Percentiles rank a stretch among this genome's conserved stretches.
Evolutionary conservation across 768 basidiomycete species (phyloP).

Genomic region (Glaciozyma martinii): DNA sequence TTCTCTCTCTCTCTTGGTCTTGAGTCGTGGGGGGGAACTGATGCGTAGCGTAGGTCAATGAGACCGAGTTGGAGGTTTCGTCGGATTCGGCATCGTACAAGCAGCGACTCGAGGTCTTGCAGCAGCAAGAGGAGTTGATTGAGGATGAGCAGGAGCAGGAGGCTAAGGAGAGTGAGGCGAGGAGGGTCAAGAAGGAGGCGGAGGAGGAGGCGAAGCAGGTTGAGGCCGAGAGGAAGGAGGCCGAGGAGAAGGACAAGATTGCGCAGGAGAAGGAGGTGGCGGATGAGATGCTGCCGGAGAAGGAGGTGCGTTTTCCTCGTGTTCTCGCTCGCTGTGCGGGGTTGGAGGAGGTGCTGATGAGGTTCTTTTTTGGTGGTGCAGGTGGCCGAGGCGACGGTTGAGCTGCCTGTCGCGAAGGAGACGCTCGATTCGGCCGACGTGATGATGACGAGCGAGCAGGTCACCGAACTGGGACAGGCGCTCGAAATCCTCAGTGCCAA

Average conservation of each 20-base stretch:
- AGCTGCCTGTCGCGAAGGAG: constrained; percentile 40
- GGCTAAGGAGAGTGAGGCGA: constrained; percentile 75
- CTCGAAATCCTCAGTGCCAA: constrained; percentile 83
- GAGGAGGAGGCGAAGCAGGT: constrained; percentile 50
- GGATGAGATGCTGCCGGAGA: constrained; percentile 73
- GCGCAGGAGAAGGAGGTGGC: constrained; percentile 43
- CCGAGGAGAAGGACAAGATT: constrained; percentile 49
- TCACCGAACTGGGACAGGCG: constrained; percentile 87
- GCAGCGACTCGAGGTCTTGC: constrained; percentile 93
- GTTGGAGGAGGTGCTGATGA: background rate
- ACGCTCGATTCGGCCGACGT: constrained; percentile 61
- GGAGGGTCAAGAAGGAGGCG: constrained; percentile 70
- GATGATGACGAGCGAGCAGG: constrained; percentile 94
- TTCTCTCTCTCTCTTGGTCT: background rate
- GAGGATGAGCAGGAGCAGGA: constrained; percentile 99
- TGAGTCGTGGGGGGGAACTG: too few relatives aligned
- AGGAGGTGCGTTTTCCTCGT: constrained; percentile 54
- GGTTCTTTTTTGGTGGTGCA: background rate
- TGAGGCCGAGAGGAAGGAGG: constrained; percentile 17
- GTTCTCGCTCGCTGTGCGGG: too few relatives aligned
- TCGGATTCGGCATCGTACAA: constrained; percentile 91
- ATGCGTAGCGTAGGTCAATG: constrained; percentile 61
- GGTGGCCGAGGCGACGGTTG: constrained; percentile 21
- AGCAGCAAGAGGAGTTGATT: constrained; percentile 97
- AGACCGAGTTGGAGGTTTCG: constrained; percentile 93